Conservation (phyloP, 768 basidiomycete species). For the Cystofilobasidium bisporidii region DNA sequence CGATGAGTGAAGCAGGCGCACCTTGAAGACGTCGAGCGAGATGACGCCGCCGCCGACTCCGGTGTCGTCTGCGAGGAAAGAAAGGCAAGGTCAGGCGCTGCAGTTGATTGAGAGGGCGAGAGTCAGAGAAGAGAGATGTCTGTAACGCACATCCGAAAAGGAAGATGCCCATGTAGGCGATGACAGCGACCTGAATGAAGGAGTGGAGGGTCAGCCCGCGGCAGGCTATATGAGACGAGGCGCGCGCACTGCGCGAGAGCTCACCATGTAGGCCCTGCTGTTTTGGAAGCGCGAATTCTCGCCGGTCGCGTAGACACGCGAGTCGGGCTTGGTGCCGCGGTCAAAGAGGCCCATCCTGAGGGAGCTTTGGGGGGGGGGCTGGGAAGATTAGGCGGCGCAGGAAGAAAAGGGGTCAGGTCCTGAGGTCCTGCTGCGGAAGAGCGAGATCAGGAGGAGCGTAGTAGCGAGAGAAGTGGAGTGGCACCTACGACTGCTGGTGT, state of each 20-base stretch:
- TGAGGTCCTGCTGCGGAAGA: no score
- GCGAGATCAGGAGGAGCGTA: no score
- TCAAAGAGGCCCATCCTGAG: background rate
- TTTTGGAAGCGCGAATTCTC: conserved; percentile 13
- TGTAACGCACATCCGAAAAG: background rate
- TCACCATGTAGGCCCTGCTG: background rate
- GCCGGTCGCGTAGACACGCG: conserved; percentile 13
- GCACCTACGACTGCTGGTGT: no score
- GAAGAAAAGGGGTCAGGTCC: no score
- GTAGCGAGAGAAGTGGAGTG: no score
- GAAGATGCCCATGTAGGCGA: background rate
- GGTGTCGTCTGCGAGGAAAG: conserved; percentile 36
- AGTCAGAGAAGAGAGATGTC: background rate
- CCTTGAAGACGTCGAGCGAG: background rate
- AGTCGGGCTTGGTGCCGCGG: background rate
- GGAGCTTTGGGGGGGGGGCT: background rate
- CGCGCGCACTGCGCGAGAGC: no score
- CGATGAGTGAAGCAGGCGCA: no score
- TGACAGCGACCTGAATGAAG: background rate
- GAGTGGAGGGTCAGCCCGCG: no score
- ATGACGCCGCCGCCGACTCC: conserved; percentile 59
- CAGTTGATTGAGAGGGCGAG: no score
- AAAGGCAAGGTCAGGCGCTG: background rate
- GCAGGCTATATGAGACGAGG: no score
- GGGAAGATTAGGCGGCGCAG: background rate